Evolutionary conservation across 2,329 filamentous ascomycete genomes (phyloP), one percentile per base, ranked within the genome.

Genomic region (Arthrobotrys pseudoclavata): DNA sequence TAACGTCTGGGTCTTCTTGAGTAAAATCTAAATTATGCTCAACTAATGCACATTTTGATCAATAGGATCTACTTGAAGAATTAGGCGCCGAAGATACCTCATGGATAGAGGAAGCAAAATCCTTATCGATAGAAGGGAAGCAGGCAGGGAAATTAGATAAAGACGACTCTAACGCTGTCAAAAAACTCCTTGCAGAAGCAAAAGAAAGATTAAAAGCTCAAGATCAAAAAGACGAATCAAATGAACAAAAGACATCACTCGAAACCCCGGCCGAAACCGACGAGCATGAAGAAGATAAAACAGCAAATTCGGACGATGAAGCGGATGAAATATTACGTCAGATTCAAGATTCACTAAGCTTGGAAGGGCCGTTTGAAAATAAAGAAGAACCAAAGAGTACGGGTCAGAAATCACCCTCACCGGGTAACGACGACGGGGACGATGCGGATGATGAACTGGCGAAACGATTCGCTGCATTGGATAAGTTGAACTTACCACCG

Each of bases 41-140:
- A 31, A 15, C 37, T 40, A 40, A 40, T 40, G 2, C 4, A 37
- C 20, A n/a, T n/a, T 34, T 40, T 15, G 5, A 42, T 26, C 10
- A 34, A 18, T 37, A 77, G 74, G 74, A 77, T 9, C 20, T 77
- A 55, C 62, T 77, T 5, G 67, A 57, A 24, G 74, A 77, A 22
- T 57, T 77, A n/a, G 74, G 74, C 5, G 67, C 67, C 3, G 74
- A 63, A 45, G 74, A 77, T 47, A 71, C 67, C 18, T 77, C 74
- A 4, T 77, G 74, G 74, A 67, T 77, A 10, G 67, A 71, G 15
- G 74, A 77, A 42, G 74, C 62, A 20, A 77, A 77, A 22, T 61
- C 74, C 20, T n/a, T 77, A 45, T 61, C 74, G 1, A 40, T 62
- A 31, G 74, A 77, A 53, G 74, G 67, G 18, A 71, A 68, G 24